Conservation (phyloP, 129 eudicot genomes). For the Ambrosia artemisiifolia region DNA sequence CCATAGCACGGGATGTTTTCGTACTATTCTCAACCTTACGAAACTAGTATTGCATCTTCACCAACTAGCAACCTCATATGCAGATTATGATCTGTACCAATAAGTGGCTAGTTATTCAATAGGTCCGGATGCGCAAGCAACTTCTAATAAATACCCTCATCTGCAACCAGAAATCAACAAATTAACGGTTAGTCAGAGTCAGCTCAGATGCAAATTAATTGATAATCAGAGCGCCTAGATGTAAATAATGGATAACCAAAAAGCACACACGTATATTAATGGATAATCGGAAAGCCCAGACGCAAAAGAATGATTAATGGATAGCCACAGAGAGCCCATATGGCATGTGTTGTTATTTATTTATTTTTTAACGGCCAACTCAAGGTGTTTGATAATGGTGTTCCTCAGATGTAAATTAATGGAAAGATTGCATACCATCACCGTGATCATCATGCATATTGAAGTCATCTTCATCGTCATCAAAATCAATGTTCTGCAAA, state of each 20-base stretch:
- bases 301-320: too few species aligned
- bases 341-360: too few species aligned
- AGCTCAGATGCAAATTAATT: too few species aligned
- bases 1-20: neutral
- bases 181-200: neutral
- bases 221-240: too few species aligned
- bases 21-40: neutral
- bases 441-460: constrained; percentile 42
- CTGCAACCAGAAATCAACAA: constrained; percentile 6
- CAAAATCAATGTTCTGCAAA: constrained; percentile 50
- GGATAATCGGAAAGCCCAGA: too few species aligned
- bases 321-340: too few species aligned
- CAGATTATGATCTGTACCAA: constrained; percentile 4
- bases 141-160: constrained; percentile 24
- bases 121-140: neutral
- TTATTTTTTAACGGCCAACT: too few species aligned
- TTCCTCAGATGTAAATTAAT: neutral
- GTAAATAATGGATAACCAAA: too few species aligned
- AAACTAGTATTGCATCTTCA: neutral
- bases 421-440: constrained; percentile 49
- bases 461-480: constrained; percentile 87
- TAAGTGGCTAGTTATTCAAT: neutral
- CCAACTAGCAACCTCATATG: neutral
- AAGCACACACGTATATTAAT: too few species aligned
- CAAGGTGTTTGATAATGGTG: too few species aligned